Evolutionary conservation across 352 stramenopile genomes (phyloP).

Genomic region (Globisporangium splendens): DNA sequence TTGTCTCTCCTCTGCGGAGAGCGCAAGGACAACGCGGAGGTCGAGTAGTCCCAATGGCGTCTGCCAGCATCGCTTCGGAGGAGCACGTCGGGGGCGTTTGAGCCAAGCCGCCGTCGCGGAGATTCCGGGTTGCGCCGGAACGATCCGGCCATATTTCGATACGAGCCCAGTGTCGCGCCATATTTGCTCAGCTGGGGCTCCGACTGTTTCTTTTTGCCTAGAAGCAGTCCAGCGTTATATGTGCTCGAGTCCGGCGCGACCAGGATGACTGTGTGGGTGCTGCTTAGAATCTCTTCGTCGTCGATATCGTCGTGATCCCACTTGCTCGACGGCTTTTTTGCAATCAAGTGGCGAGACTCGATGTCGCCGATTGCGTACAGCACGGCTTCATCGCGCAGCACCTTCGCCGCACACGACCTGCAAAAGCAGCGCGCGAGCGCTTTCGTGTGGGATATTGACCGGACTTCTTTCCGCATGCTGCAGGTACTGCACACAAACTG

Average conservation of each 20-base stretch:
- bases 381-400: constrained; percentile 47
- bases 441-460: constrained; percentile 17
- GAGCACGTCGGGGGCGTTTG: constrained; percentile 33
- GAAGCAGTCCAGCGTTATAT: constrained; percentile 18
- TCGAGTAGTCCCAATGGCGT: constrained; percentile 44
- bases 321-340: constrained; percentile 3
- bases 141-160: constrained; percentile 6
- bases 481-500: constrained; percentile 34
- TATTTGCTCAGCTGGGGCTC: constrained; percentile 9
- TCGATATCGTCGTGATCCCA: constrained; percentile 47
- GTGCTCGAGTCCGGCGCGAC: constrained; percentile 17
- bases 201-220: constrained; percentile 2
- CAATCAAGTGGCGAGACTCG: neutral
- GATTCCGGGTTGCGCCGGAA: constrained; percentile 5
- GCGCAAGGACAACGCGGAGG: constrained; percentile 33
- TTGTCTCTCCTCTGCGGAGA: constrained; percentile 23
- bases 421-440: constrained; percentile 52
- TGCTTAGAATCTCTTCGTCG: constrained; percentile 21
- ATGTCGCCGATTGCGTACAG: constrained; percentile 45
- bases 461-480: constrained; percentile 45
- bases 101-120: constrained; percentile 15
- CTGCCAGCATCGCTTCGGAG: constrained; percentile 40
- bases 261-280: constrained; percentile 24
- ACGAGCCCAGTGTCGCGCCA: constrained; percentile 13
- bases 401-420: constrained; percentile 45